phyloP scores from a whole-genome alignment of 768 basidiomycete genomes.

The Leccinum truebloodii region DNA sequence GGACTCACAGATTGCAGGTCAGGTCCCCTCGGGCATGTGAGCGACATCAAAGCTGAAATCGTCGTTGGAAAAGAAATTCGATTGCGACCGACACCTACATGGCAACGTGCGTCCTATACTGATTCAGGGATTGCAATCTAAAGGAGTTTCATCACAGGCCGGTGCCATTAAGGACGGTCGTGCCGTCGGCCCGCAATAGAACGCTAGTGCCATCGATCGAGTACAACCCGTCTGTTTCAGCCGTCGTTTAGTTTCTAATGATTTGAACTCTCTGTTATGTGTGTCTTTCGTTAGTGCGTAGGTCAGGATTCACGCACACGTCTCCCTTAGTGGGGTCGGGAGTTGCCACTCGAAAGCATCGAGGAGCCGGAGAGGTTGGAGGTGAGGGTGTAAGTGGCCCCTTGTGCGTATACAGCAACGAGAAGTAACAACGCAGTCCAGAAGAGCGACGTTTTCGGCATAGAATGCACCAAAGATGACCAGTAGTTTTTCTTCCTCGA shows the following conservation, averaged over 20 bases:
- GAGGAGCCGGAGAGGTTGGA: conserved; percentile 41
- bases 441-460: background rate
- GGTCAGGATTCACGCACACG: conserved; percentile 15
- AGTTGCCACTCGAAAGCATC: conserved; percentile 26
- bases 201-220: conserved; percentile 44
- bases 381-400: conserved; percentile 31
- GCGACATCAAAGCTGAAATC: conserved; percentile 30
- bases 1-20: conserved; percentile 34
- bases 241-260: conserved; percentile 47
- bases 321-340: conserved; percentile 34
- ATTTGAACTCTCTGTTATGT: background rate
- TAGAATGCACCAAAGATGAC: background rate
- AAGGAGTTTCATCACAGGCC: conserved; percentile 36
- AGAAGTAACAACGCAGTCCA: background rate
- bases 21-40: conserved; percentile 36
- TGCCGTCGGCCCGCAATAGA: conserved; percentile 34
- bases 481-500: background rate
- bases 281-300: background rate
- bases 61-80: background rate
- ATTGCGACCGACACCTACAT: conserved; percentile 19
- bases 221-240: conserved; percentile 54
- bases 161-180: conserved; percentile 25
- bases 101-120: conserved; percentile 34
- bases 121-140: conserved; percentile 28
- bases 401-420: background rate